These are phyloP conservation scores for Cenchrus purpureus DNA, from an alignment of 176 grass and related monocot genomes.

Conservation along the genomic window DNA sequence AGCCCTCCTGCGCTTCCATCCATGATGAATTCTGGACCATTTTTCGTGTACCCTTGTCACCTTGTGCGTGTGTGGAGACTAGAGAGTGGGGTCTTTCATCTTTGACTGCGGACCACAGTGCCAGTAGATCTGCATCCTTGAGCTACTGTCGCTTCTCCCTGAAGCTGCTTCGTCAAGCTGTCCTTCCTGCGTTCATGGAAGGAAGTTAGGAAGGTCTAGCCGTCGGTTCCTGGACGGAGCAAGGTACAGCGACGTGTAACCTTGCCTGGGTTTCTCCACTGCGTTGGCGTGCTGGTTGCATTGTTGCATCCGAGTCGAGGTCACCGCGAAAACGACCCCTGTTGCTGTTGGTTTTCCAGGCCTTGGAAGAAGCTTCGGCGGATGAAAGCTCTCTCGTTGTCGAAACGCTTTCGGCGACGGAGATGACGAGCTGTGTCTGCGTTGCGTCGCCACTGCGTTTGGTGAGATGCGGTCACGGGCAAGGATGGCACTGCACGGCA, in stretches of 20 bases:
- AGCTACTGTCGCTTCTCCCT: background rate
- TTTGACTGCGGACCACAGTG: background rate
- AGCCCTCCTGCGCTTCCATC: slow-evolving; percentile 33
- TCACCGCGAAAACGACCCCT: background rate
- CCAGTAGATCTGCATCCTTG: background rate
- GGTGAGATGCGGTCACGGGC: background rate
- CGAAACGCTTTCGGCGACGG: background rate
- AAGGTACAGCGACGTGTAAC: slow-evolving; percentile 26
- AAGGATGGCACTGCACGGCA: too few species aligned
- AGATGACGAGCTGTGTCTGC: background rate
- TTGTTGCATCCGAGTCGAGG: background rate
- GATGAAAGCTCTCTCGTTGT: too few species aligned
- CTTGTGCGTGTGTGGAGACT: background rate
- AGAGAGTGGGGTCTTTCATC: background rate
- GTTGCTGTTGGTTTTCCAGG: too few species aligned
- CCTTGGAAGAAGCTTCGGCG: background rate
- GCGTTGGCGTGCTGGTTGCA: background rate
- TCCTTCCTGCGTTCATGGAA: too few species aligned
- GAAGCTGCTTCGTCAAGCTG: background rate
- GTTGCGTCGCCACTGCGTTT: too few species aligned
- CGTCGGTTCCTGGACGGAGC: too few species aligned
- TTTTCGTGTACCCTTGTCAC: background rate
- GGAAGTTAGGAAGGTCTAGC: background rate
- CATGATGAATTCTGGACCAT: background rate
- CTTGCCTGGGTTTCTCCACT: background rate